phyloP scores from a whole-genome alignment of 176 grass and related monocot genomes.

The Puya raimondii region DNA sequence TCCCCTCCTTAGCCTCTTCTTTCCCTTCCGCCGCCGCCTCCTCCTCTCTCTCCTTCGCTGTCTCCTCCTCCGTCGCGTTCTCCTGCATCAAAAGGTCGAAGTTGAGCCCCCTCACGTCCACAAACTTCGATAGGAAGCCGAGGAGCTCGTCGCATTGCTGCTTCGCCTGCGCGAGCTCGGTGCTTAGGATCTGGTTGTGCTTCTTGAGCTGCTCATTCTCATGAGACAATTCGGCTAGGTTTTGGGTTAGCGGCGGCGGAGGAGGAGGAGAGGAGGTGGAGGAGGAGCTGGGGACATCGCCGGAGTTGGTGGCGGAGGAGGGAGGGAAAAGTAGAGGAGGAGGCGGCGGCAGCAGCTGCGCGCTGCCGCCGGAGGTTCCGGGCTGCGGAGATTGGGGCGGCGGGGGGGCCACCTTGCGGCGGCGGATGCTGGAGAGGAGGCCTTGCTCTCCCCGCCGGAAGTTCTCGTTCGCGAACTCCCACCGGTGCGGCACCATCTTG shows the following conservation, averaged over 20 bases:
- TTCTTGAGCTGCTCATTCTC: constrained; percentile 34
- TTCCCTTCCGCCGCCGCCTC: background rate
- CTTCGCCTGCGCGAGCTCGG: constrained; percentile 21
- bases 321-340: background rate
- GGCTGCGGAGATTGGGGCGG: background rate
- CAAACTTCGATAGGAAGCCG: constrained; percentile 27
- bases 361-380: background rate
- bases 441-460: constrained; percentile 23
- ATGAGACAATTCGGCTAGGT: constrained; percentile 10
- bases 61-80: background rate
- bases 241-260: constrained; percentile 1
- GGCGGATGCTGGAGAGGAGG: constrained; percentile 5
- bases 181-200: constrained; percentile 25
- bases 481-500: constrained; percentile 19
- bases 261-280: constrained; percentile 25
- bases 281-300: constrained; percentile 24
- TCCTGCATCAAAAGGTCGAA: constrained; percentile 16
- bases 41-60: background rate
- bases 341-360: background rate
- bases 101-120: constrained; percentile 17
- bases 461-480: constrained; percentile 24
- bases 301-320: constrained; percentile 5
- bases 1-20: constrained; percentile 4
- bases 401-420: constrained; percentile 1
- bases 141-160: constrained; percentile 22